These are phyloP conservation scores for Carex littledalei DNA, from an alignment of 176 grass and related monocot genomes.

Conservation along the genomic window DNA sequence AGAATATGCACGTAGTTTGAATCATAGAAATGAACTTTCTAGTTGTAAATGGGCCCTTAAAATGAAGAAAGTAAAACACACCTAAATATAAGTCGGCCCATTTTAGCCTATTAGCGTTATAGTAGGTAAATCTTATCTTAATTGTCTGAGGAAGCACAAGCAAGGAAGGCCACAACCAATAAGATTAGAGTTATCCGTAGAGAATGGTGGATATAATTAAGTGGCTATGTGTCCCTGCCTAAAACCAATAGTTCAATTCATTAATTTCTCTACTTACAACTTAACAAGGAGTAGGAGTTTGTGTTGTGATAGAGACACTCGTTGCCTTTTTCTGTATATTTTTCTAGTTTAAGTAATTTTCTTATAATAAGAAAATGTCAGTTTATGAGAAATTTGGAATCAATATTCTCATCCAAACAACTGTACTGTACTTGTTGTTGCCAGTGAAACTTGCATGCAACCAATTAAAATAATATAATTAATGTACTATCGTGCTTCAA, in stretches of 20 bases:
- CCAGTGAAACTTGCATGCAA: neutral
- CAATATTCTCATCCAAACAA: neutral
- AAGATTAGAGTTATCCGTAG: conserved; percentile 18
- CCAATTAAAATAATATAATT: no score
- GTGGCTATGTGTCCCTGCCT: conserved; percentile 14
- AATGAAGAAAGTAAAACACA: neutral
- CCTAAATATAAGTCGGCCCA: neutral
- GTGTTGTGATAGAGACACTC: neutral
- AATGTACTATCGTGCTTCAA: neutral
- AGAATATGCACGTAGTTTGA: no score
- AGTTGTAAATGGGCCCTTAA: neutral
- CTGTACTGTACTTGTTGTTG: neutral
- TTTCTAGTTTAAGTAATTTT: neutral
- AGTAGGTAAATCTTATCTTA: conserved; percentile 1
- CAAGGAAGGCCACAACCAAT: neutral
- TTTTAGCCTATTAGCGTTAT: neutral
- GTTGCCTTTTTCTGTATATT: conserved; percentile 18
- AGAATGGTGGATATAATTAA: conserved; percentile 17
- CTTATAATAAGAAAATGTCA: neutral
- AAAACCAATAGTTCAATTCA: conserved; percentile 3
- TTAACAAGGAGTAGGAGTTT: no score
- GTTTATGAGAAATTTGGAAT: neutral
- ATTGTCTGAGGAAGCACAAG: neutral
- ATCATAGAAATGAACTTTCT: neutral
- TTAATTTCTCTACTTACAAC: neutral